Base-by-base conservation (phyloP, 768 basidiomycete species). In the Leccinum barrowsii region DNA sequence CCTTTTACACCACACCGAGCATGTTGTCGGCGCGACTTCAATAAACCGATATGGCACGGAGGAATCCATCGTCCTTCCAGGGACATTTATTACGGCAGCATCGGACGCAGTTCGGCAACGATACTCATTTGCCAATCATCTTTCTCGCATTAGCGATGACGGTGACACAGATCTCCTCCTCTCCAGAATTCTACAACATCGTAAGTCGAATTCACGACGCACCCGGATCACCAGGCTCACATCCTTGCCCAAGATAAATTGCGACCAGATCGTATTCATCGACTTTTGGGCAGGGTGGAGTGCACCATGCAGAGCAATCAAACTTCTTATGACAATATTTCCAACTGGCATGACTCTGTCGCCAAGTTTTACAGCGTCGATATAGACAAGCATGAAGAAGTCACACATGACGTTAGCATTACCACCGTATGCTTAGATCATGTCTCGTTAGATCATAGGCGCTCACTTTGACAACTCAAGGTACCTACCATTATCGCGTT, bases 381-480 rank as follows among this genome's bases (percentile, higher is more conserved):
- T 21, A 30, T 57, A 19, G 88, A 89, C 63, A 75, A 73, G 4
- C 32, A 55, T 2, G 62, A 60, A 1, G 30, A 59, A 19, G n/a
- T 57, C 12, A 3, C 30, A 6, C 55, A 63, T 5, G 61, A 63
- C 13, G 55, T 63, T 28, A 40, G 55, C 40, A 8, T 58, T 7
- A 59, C 58, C n/a, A n/a, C n/a, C 22, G 22, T 24, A 24, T 24
- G 22, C 22, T 24, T 4, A 24, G 22, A 24, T 24, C 22, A 2
- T 5, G 2, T 17, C 37, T 7, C 3, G 24, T 15, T 7, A 10
- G 11, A 19, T 21, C 2, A 4, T n/a, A 5, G 12, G 13, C 32
- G 4, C 12, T 46, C 3, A 24, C 22, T 28, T 56, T 8, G 22
- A 47, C 7, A 28, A 28, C 7, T 30, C 2, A 50, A 59, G 58